Percentiles rank a stretch among this genome's conserved stretches.
Conservation (phyloP, 148 eudicot genomes). For the Chenopodium quinoa region DNA sequence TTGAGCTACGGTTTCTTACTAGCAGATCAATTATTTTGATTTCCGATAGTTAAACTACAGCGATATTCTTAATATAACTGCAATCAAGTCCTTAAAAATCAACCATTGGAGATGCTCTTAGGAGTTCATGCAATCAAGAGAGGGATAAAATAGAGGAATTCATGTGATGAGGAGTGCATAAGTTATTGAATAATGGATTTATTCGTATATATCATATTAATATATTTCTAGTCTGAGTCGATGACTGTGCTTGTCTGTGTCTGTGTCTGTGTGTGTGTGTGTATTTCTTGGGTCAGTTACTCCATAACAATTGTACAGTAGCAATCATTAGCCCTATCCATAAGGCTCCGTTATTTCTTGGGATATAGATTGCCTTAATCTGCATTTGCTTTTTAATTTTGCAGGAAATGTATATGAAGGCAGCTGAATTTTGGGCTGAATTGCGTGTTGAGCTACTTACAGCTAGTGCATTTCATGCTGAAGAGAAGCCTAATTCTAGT, state of each 20-base stretch:
- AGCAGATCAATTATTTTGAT: too few species aligned
- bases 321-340: not conserved
- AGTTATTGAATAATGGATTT: not conserved
- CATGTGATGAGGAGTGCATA: too few species aligned
- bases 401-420: slow-evolving; percentile 81
- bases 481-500: slow-evolving; percentile 72
- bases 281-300: not conserved
- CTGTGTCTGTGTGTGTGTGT: too few species aligned
- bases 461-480: slow-evolving; percentile 53
- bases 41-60: too few species aligned
- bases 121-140: too few species aligned
- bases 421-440: slow-evolving; percentile 98
- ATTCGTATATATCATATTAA: too few species aligned
- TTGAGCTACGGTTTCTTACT: too few species aligned
- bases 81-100: too few species aligned
- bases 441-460: slow-evolving; percentile 78
- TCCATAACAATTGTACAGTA: not conserved
- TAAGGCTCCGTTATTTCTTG: not conserved
- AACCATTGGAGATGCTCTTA: too few species aligned
- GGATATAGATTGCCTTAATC: not conserved
- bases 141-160: too few species aligned
- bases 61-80: too few species aligned
- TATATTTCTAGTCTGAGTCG: too few species aligned
- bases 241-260: not conserved
- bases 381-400: slow-evolving; percentile 11